phyloP scores from a whole-genome alignment of 2,329 filamentous ascomycete genomes.

The Neocucurbitaria cava region DNA sequence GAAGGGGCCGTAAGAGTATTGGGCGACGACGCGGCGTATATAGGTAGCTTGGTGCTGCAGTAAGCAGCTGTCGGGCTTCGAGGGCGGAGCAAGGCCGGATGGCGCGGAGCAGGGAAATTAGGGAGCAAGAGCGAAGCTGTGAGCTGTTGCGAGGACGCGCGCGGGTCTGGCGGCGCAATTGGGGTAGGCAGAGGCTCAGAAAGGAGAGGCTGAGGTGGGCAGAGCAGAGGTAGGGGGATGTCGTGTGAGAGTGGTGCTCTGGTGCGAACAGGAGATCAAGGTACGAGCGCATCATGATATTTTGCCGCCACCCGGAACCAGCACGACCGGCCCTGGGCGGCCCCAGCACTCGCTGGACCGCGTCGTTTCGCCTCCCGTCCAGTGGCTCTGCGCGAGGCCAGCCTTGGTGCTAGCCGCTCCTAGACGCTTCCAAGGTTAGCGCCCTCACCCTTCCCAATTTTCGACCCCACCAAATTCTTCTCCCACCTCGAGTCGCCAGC shows the following conservation, averaged over 20 bases:
- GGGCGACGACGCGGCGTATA: slow-evolving; percentile 3
- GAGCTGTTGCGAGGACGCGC: background rate
- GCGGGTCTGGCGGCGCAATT: background rate
- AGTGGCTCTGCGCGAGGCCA: background rate
- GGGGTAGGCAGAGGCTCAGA: slow-evolving; percentile 15
- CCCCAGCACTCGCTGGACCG: too few relatives aligned
- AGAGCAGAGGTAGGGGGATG: slow-evolving; percentile 27
- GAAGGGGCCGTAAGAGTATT: background rate
- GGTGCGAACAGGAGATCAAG: slow-evolving; percentile 22
- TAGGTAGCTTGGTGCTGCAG: slow-evolving; percentile 10
- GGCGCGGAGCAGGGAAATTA: slow-evolving; percentile 37
- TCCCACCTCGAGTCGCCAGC: slow-evolving; percentile 19
- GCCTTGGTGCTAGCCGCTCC: slow-evolving; percentile 8
- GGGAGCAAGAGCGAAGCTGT: slow-evolving; percentile 27
- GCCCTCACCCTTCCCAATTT: slow-evolving; percentile 23
- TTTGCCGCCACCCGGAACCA: slow-evolving; percentile 8
- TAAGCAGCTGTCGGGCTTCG: slow-evolving; percentile 10
- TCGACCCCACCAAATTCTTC: slow-evolving; percentile 38
- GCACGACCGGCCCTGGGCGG: background rate
- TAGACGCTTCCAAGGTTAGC: slow-evolving; percentile 19
- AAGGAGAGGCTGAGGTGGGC: slow-evolving; percentile 46
- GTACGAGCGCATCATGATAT: slow-evolving; percentile 32
- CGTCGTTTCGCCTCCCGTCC: slow-evolving; percentile 6
- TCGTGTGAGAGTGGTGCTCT: slow-evolving; percentile 44
- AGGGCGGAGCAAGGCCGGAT: slow-evolving; percentile 27